A percentile compares a stretch with the other conserved stretches of the same genome.
Evolutionary conservation across 352 stramenopile genomes (phyloP).

Genomic region (Globisporangium spiculum): DNA sequence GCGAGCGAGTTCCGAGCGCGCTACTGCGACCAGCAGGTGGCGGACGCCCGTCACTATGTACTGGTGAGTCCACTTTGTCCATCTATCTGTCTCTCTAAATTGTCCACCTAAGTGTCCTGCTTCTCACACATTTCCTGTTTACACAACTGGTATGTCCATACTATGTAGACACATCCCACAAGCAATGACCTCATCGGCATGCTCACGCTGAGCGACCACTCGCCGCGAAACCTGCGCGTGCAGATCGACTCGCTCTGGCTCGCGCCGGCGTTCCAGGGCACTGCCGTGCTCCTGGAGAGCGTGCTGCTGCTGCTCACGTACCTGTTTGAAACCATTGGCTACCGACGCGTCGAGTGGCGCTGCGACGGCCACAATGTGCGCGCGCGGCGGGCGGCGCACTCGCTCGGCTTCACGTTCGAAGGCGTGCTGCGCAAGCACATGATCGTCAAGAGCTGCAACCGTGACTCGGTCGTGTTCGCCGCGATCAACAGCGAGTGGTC

Average conservation of each 20-base stretch:
- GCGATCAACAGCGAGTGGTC: slow-evolving; percentile 88
- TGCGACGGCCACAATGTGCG: slow-evolving; percentile 87
- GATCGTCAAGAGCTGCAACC: slow-evolving; percentile 82
- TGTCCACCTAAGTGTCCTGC: neutral
- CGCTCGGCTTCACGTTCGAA: slow-evolving; percentile 84
- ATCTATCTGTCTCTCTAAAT: neutral
- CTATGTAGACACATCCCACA: slow-evolving; percentile 37
- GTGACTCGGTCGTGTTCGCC: slow-evolving; percentile 82
- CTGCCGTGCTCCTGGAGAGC: slow-evolving; percentile 41
- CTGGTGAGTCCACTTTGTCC: slow-evolving; percentile 25
- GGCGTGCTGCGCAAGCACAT: slow-evolving; percentile 86
- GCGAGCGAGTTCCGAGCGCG: slow-evolving; percentile 29
- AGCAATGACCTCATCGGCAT: slow-evolving; percentile 68
- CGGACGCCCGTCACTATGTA: slow-evolving; percentile 56
- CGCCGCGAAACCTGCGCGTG: slow-evolving; percentile 72
- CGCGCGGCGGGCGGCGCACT: slow-evolving; percentile 72
- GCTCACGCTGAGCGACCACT: slow-evolving; percentile 70
- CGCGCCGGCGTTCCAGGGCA: slow-evolving; percentile 69
- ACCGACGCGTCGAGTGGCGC: slow-evolving; percentile 85
- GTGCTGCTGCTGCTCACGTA: slow-evolving; percentile 71
- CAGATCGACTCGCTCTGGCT: slow-evolving; percentile 83
- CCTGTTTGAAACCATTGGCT: slow-evolving; percentile 62
- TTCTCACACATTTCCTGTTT: neutral
- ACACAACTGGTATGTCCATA: neutral
- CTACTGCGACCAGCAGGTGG: slow-evolving; percentile 33